phyloP scores from a whole-genome alignment of 2,329 filamentous ascomycete species.

The Diplodia mutila region DNA sequence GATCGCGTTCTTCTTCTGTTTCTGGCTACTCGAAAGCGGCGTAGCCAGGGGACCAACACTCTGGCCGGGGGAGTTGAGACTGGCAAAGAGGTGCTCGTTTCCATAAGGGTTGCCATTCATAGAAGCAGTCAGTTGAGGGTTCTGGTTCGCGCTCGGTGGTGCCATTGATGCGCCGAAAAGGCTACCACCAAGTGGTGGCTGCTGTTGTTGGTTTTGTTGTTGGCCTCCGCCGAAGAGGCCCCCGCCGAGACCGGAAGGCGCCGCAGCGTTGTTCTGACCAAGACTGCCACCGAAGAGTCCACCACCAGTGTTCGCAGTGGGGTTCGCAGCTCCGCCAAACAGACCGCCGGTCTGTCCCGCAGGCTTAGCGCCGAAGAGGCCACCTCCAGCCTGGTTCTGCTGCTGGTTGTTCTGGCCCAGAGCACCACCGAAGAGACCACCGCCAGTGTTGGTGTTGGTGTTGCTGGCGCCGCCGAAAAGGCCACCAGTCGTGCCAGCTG shows the following conservation, averaged over 20 bases:
- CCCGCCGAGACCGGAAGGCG: constrained; percentile 31
- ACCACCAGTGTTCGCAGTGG: constrained; percentile 41
- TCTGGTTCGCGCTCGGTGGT: constrained; percentile 57
- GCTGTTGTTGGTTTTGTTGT: constrained; percentile 48
- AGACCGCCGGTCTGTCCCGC: constrained; percentile 42
- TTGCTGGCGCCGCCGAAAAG: constrained; percentile 38
- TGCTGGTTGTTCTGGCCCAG: constrained; percentile 27
- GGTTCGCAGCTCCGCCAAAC: constrained; percentile 34
- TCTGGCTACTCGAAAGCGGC: constrained; percentile 75
- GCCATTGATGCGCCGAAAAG: constrained; percentile 60
- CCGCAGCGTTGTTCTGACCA: constrained; percentile 46
- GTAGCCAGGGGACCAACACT: constrained; percentile 90
- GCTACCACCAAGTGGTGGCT: constrained; percentile 45
- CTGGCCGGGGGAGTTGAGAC: constrained; percentile 66
- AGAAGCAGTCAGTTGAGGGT: constrained; percentile 70
- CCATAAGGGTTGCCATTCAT: constrained; percentile 89
- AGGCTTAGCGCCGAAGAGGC: constrained; percentile 36
- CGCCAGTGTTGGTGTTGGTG: constrained; percentile 28
- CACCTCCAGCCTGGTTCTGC: constrained; percentile 31
- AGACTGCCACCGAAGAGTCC: constrained; percentile 53
- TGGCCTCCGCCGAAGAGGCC: constrained; percentile 50
- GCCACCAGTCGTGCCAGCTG: constrained; percentile 33
- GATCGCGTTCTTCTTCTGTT: constrained; percentile 77
- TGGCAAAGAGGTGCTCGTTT: constrained; percentile 81
- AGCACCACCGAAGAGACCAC: constrained; percentile 33